Conservation (phyloP, 108 stramenopile species). For the Cyclotella distinguenda region DNA sequence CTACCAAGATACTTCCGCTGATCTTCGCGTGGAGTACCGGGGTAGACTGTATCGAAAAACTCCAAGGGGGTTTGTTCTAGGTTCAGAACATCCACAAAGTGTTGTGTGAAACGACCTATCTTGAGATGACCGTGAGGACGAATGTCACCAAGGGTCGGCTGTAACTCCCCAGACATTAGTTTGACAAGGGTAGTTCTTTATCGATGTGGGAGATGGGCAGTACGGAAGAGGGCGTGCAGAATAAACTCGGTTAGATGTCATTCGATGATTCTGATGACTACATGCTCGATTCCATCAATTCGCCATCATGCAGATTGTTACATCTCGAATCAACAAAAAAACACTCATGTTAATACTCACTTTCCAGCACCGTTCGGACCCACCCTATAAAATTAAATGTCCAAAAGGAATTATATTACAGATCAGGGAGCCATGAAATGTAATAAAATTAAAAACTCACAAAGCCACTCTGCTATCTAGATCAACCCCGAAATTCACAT, state of each 20-base stretch:
- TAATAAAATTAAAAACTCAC: not conserved
- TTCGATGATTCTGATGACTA: too few species aligned
- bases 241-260: too few species aligned
- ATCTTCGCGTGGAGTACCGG: conserved; percentile 76
- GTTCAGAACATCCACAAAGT: conserved; percentile 98
- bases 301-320: too few species aligned
- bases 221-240: not conserved
- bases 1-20: conserved; percentile 93
- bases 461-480: conserved; percentile 96
- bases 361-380: conserved; percentile 86
- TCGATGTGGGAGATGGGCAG: not conserved
- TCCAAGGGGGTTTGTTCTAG: conserved; percentile 93
- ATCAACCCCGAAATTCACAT: conserved; percentile 97
- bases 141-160: conserved; percentile 90
- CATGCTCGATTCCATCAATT: too few species aligned
- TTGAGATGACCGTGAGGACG: conserved; percentile 96
- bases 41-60: conserved; percentile 88
- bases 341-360: conserved; percentile 1
- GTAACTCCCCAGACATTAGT: conserved; percentile 91
- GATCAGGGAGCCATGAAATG: not conserved
- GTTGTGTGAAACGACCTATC: conserved; percentile 96
- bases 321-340: too few species aligned
- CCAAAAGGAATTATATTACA: not conserved
- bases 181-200: conserved; percentile 88
- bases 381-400: not conserved